Base-by-base conservation (phyloP, 495 filamentous ascomycete genomes). In the Podospora sp. region DNA sequence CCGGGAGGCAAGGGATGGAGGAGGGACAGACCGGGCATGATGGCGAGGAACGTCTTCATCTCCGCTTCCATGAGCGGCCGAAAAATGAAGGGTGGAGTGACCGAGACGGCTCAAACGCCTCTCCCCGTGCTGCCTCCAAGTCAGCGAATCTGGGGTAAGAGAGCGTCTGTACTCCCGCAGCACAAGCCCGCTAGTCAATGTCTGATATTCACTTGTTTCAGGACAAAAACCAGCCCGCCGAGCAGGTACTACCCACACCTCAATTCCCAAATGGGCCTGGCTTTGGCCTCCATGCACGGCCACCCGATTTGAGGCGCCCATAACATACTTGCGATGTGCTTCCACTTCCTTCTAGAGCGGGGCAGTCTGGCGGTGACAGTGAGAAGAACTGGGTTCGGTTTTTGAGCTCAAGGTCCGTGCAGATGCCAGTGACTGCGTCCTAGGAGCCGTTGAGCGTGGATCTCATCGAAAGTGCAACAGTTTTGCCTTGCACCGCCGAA, bases 11-110 rank as follows among this genome's bases (percentile, higher is more conserved):
- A 60, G 26, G 57, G 57, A 29, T 60, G 6, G 20, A 12, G 6
- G 29, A 60, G 29, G 25, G 26, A 36, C 26, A n/a, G 25, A 20
- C 61, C 61, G 40, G 22, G 49, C 24, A 53, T 20, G 27, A 46
- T 21, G 14, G 61, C 40, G 49, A 63, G 61, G 61, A 63, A 63
- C 36, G 61, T 63, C 46, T 20, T 63, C 61, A 63, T 63, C 46
- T 63, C 61, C 61, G 49, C 40, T 33, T 24, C 12, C 11, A 40
- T 36, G 57, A 60, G 29, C 25, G 57, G 57, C 57, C 57, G 57
- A 60, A 29, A 35, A 33, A 36, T 35, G 57, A 14, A 60, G 29
- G 36, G 26, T 59, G 21, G 5, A 52, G 52, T 22, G 20, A n/a
- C 52, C 52, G 24, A 22, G 24, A 55, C 52, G 52, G 22, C 52